Conservation (phyloP, 108 stramenopile genomes). For the Cyclotella kingstonii region DNA sequence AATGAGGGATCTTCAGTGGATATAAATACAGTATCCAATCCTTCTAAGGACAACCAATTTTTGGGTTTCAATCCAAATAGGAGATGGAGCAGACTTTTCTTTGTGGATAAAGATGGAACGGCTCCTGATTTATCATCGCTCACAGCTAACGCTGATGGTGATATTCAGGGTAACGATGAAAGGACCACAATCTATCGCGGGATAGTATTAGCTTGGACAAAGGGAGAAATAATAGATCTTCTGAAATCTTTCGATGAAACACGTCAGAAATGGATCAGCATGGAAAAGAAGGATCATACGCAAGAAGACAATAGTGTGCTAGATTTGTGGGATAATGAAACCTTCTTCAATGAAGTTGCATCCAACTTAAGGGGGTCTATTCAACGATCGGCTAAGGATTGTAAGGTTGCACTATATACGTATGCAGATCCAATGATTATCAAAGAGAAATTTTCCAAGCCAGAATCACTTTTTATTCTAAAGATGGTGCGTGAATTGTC, state of each 20-base stretch:
- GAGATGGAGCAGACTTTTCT: conserved; percentile 54
- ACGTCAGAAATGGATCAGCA: conserved; percentile 2
- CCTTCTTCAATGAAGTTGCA: conserved; percentile 28
- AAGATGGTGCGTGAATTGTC: conserved; percentile 12
- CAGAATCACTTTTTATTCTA: conserved; percentile 38
- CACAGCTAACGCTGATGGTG: conserved; percentile 7
- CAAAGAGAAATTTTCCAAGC: conserved; percentile 38
- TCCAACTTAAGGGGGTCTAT: conserved; percentile 7
- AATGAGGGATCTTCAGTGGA: neutral
- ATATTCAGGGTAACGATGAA: conserved; percentile 10
- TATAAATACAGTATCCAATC: neutral
- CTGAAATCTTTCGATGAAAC: conserved; percentile 10
- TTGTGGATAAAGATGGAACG: conserved; percentile 52
- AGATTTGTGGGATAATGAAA: neutral
- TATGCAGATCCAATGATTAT: conserved; percentile 21
- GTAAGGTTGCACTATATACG: conserved; percentile 21
- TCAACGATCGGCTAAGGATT: conserved; percentile 27
- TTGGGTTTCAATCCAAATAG: conserved; percentile 32
- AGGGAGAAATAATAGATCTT: conserved; percentile 13
- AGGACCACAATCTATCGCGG: conserved; percentile 2
- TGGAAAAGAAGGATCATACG: conserved; percentile 1
- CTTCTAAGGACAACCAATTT: neutral
- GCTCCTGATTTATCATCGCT: conserved; percentile 30
- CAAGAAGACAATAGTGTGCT: neutral
- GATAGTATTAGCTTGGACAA: conserved; percentile 16